Conservation (phyloP, 1,284 basidiomycete genomes). For the Trichosporon asahii region DNA sequence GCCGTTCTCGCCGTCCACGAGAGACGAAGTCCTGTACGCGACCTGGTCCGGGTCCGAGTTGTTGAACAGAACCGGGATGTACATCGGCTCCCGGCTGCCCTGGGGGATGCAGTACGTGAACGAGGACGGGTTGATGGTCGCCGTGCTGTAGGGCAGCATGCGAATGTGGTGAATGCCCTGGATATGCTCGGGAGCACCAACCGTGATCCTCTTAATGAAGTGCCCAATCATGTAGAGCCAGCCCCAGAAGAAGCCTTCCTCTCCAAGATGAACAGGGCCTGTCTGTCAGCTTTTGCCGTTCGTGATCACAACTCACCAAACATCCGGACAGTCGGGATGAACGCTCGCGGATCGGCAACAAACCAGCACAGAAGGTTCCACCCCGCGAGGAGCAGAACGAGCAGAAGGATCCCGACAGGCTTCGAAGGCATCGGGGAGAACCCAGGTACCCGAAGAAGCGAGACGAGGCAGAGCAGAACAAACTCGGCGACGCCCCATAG, state of each 20-base stretch:
- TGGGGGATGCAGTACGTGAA: conserved; percentile 49
- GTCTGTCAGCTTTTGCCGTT: background rate
- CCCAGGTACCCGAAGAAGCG: conserved; percentile 40
- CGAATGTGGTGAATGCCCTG: conserved; percentile 45
- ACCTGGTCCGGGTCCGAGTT: conserved; percentile 76
- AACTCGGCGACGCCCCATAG: conserved; percentile 38
- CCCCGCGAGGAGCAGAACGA: conserved; percentile 22
- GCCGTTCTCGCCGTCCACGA: conserved; percentile 56
- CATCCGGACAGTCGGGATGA: conserved; percentile 34
- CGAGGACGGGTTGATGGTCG: conserved; percentile 49
- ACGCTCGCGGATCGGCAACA: conserved; percentile 31
- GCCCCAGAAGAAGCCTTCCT: conserved; percentile 25
- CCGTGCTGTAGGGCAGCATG: conserved; percentile 46
- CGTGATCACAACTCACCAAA: conserved; percentile 27
- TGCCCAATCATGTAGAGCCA: conserved; percentile 16
- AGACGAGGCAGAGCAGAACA: conserved; percentile 24
- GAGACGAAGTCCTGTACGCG: conserved; percentile 70
- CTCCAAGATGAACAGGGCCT: conserved; percentile 25
- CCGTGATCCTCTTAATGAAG: conserved; percentile 10
- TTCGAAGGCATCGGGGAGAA: conserved; percentile 34
- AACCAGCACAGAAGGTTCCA: conserved; percentile 42
- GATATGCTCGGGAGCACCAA: conserved; percentile 37
- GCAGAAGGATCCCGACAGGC: conserved; percentile 12
- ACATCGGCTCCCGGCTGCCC: conserved; percentile 36
- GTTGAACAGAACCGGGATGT: conserved; percentile 65